Percentiles rank a stretch among this genome's conserved stretches.
Evolutionary conservation across 768 basidiomycete species (phyloP).

Genomic region (Amanita phalloides): DNA sequence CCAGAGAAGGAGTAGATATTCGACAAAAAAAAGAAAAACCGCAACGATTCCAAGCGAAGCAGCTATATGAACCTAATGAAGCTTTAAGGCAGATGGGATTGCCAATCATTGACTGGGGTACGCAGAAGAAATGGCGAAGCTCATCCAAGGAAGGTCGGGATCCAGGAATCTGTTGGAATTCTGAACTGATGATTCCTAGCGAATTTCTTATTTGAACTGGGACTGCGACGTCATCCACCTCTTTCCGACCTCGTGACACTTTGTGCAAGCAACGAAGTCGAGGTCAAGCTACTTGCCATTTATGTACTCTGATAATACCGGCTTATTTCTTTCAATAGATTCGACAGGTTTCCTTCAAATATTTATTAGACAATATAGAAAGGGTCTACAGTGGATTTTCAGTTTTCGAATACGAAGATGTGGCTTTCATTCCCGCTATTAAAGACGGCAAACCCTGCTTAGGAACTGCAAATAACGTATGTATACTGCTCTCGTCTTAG

Average conservation of each 20-base stretch:
- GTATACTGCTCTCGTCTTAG: constrained; percentile 6
- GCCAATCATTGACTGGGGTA: constrained; percentile 85
- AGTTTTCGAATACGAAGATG: constrained; percentile 38
- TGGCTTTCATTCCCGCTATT: constrained; percentile 74
- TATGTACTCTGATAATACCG: neutral
- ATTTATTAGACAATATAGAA: constrained; percentile 67
- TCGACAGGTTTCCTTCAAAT: constrained; percentile 61
- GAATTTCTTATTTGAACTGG: constrained; percentile 67
- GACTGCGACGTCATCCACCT: constrained; percentile 58
- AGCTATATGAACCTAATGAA: constrained; percentile 80
- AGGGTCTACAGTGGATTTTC: constrained; percentile 51
- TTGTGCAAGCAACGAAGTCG: constrained; percentile 44
- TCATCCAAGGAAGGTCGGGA: constrained; percentile 77
- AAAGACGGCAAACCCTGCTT: constrained; percentile 39
- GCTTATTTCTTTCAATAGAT: constrained; percentile 15
- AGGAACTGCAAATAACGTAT: constrained; percentile 57
- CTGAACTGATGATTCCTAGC: constrained; percentile 32
- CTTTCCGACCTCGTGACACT: constrained; percentile 56
- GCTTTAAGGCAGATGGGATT: constrained; percentile 62
- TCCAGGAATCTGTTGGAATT: neutral
- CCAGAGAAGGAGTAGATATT: constrained; percentile 31
- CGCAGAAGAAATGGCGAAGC: constrained; percentile 63
- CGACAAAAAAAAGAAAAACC: constrained; percentile 19
- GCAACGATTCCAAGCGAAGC: constrained; percentile 47
- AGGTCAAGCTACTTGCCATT: constrained; percentile 13